Conservation (phyloP, 116 monocot species). For the Trichopus zeylanicus region DNA sequence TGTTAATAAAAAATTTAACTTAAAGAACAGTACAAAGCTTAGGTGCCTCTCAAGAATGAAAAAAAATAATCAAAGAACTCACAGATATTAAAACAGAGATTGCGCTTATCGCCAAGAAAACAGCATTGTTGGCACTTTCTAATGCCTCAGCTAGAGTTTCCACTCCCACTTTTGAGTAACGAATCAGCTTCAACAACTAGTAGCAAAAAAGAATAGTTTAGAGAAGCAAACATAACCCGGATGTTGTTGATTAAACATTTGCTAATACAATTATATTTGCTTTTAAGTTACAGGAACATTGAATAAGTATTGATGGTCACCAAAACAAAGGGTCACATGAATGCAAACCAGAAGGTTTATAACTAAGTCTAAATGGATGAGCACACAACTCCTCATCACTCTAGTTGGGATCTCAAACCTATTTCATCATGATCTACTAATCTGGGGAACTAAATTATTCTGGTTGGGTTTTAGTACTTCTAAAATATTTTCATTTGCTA, state of each 20-base stretch:
- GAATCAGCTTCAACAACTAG: constrained; percentile 75
- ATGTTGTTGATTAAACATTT: background rate
- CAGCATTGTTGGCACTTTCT: constrained; percentile 79
- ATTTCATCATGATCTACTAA: background rate
- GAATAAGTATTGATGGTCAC: too few species aligned
- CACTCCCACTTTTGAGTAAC: constrained; percentile 58
- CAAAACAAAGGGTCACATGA: background rate
- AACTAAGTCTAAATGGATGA: background rate
- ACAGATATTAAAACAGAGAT: constrained; percentile 62
- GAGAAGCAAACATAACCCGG: background rate
- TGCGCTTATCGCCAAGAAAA: constrained; percentile 50
- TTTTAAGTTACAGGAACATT: too few species aligned
- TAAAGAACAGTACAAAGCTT: background rate
- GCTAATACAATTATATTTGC: too few species aligned
- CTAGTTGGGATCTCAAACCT: background rate
- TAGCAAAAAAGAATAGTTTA: background rate
- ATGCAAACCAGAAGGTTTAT: background rate
- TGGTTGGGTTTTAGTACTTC: background rate
- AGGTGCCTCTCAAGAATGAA: background rate
- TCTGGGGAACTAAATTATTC: background rate
- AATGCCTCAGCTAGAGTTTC: constrained; percentile 85
- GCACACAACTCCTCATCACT: background rate
- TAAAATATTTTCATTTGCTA: background rate
- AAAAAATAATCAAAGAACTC: constrained; percentile 24
- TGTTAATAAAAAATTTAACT: constrained; percentile 9